These are phyloP conservation scores for Inga leiocalycina DNA, from an alignment of 306 rosid genomes.

Conservation along the genomic window DNA sequence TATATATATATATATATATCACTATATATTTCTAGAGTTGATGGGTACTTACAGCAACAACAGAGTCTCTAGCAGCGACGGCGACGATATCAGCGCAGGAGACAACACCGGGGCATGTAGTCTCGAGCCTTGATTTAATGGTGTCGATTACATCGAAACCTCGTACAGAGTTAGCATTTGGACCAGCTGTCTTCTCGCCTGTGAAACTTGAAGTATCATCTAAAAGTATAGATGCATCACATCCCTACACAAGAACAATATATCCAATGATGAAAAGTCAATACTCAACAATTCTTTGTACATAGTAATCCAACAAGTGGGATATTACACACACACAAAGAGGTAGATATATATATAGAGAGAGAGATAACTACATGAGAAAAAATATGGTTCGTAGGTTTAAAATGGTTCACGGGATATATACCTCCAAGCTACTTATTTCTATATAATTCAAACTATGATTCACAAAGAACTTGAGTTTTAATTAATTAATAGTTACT, in stretches of 20 bases:
- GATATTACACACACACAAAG: not conserved
- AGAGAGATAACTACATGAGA: not conserved
- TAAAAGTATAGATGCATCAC: conserved; percentile 42
- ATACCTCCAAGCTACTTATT: not conserved
- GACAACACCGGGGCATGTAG: conserved; percentile 49
- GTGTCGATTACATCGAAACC: conserved; percentile 63
- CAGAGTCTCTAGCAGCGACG: conserved; percentile 71
- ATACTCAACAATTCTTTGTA: not conserved
- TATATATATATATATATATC: not conserved
- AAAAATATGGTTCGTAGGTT: not conserved
- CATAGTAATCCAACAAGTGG: not conserved
- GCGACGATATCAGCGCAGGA: conserved; percentile 71
- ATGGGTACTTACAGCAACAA: conserved; percentile 46
- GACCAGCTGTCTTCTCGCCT: conserved; percentile 59
- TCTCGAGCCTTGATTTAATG: conserved; percentile 55
- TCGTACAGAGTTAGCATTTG: conserved; percentile 53
- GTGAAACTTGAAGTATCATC: conserved; percentile 63
- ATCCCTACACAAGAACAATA: not conserved
- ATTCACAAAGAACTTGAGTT: too few relatives aligned
- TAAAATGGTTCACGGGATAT: not conserved
- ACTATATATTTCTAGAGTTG: not conserved
- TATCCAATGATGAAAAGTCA: not conserved
- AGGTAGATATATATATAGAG: too few relatives aligned
- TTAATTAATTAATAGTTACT: too few relatives aligned
- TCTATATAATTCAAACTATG: not conserved